Evolutionary conservation across 2,329 filamentous ascomycete species (phyloP).

Genomic region (Clonostachys rhizophaga): DNA sequence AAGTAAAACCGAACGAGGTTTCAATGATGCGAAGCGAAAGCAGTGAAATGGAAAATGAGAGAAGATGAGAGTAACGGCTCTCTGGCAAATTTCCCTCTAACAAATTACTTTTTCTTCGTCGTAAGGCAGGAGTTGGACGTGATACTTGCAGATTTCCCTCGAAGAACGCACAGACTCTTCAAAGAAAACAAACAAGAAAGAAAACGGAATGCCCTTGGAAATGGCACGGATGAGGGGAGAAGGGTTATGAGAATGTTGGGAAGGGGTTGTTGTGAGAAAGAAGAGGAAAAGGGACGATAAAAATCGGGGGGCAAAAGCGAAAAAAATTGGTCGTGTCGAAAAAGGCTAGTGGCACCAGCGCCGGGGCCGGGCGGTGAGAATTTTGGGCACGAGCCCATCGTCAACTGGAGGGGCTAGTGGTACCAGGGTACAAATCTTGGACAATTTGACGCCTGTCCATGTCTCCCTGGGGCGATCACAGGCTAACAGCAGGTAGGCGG

Average conservation of each 20-base stretch:
- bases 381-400: background rate
- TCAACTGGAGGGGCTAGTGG: too few relatives aligned
- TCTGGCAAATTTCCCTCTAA: conserved; percentile 17
- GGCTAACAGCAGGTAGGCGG: too few relatives aligned
- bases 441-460: too few relatives aligned
- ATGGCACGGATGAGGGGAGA: conserved; percentile 18
- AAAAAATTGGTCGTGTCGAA: conserved; percentile 6
- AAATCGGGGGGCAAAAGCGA: conserved; percentile 9
- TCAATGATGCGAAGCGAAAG: conserved; percentile 16
- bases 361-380: conserved; percentile 3
- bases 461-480: too few relatives aligned
- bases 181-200: conserved; percentile 36
- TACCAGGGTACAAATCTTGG: too few relatives aligned
- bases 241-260: conserved; percentile 5
- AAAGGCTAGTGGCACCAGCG: conserved; percentile 5
- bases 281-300: conserved; percentile 20
- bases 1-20: conserved; percentile 19
- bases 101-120: conserved; percentile 19
- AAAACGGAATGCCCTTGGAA: conserved; percentile 20
- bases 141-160: conserved; percentile 13
- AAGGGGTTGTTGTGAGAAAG: conserved; percentile 19
- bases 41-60: conserved; percentile 5
- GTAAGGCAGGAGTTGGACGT: conserved; percentile 4
- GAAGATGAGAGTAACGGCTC: conserved; percentile 1
- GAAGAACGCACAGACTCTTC: conserved; percentile 38